Base-by-base conservation (phyloP, 306 rosid genomes). In the Alnus glutinosa region DNA sequence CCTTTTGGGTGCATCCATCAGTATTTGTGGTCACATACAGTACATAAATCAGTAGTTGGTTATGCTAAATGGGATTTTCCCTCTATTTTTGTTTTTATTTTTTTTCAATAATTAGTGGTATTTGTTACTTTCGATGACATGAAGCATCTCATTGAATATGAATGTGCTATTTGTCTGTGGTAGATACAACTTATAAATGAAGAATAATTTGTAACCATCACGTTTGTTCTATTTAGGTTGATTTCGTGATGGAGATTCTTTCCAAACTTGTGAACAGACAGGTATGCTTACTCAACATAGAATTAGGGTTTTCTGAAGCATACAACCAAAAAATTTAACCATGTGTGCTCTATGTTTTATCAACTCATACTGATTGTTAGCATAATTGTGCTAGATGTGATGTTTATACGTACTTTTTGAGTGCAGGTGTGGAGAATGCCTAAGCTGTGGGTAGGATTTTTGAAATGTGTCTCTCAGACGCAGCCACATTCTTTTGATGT, bases 221-320 rank as follows among this genome's bases (percentile, higher is more conserved):
- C 79, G 61, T 23, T 81, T 79, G 77, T 72, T 79, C 44, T 82
- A 44, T 89, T 62, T 83, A 96, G 99, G 99, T 96, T 87, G 98
- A 96, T 89, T 91, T 93, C 86, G 96, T 96, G n/a, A 96, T 96
- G 99, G 98, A 96, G 90, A 96, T 96, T 87, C 96, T 96, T 64
- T 88, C 92, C 52, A 96, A 93, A 82, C 98, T 96, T 77, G 98
- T 96, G 48, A 83, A 84, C 73, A 96, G 78, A 89, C 98, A 91
- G 99, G 98, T 93, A 87, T 23, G 72, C 70, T 70, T 37, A 5
- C 75, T 78, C 13, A 1, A 47, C 55, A 67, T 48, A 15, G 71
- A 58, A 67, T 71, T 55, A 32, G 54, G 34, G 61, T 61, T 70
- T 74, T 75, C 37, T 71, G 32, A 9, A 70, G 62, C 44, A 49